Conservation (phyloP, 2,329 filamentous ascomycete species). For the Talaromyces rugulosus region DNA sequence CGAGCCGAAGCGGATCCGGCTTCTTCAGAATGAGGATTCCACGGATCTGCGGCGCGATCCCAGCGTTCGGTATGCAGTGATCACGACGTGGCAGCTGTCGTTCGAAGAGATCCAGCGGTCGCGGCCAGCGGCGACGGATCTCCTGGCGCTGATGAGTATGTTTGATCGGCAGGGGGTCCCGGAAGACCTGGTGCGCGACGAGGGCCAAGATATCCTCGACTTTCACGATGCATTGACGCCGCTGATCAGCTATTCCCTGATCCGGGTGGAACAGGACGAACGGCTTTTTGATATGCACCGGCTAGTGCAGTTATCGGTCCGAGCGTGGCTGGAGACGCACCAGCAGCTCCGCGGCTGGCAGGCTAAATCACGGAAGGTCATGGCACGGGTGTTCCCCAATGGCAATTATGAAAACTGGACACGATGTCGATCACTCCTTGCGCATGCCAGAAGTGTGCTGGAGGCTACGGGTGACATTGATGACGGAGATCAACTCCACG, state of each 20-base stretch:
- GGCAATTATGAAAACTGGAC: constrained; percentile 21
- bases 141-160: neutral
- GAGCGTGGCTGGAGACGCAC: constrained; percentile 22
- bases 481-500: too few relatives aligned
- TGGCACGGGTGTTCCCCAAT: constrained; percentile 19
- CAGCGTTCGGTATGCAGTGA: neutral
- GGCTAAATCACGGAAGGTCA: neutral
- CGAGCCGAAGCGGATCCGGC: too few relatives aligned
- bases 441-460: neutral
- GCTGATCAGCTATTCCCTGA: constrained; percentile 18
- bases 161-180: neutral
- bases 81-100: neutral
- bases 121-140: neutral
- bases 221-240: neutral
- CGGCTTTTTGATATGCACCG: constrained; percentile 23
- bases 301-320: constrained; percentile 23
- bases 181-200: neutral
- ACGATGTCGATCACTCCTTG: constrained; percentile 13
- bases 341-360: constrained; percentile 15
- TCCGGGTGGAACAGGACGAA: constrained; percentile 6
- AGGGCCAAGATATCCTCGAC: too few relatives aligned
- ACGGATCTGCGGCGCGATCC: neutral
- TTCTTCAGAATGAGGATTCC: neutral
- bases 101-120: neutral
- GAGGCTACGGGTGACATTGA: too few relatives aligned